Percentiles rank a stretch among this genome's conserved stretches.
phyloP scores from a whole-genome alignment of 2,329 filamentous ascomycete genomes.

The Penicillium sp. region DNA sequence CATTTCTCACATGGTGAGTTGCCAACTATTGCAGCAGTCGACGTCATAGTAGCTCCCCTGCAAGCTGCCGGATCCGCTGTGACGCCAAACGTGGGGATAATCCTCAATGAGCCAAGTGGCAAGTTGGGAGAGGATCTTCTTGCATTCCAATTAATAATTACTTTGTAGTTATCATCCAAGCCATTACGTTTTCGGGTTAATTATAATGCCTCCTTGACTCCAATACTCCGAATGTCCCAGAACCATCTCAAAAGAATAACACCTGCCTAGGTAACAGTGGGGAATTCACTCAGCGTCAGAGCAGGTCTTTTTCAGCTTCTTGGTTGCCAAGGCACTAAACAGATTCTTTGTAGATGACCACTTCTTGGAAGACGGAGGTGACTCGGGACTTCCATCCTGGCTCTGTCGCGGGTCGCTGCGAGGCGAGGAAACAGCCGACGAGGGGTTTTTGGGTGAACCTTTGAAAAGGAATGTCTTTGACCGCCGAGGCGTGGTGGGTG shows the following conservation, averaged over 20 bases:
- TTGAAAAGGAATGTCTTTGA: slow-evolving; percentile 17
- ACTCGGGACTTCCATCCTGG: slow-evolving; percentile 13
- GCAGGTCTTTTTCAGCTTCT: slow-evolving; percentile 12
- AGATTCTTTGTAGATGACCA: slow-evolving; percentile 19
- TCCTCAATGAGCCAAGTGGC: slow-evolving; percentile 2
- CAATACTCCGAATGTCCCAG: slow-evolving; percentile 1
- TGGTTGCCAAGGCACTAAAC: slow-evolving; percentile 20
- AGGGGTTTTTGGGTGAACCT: slow-evolving; percentile 9
- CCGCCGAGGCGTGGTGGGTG: slow-evolving; percentile 14
- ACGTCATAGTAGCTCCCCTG: slow-evolving; percentile 11
- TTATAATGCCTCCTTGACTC: slow-evolving; percentile 4
- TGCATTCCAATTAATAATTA: slow-evolving; percentile 9
- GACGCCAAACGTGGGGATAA: slow-evolving; percentile 9
- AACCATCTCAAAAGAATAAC: background rate
- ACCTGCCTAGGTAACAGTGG: slow-evolving; percentile 2
- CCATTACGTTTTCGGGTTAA: slow-evolving; percentile 16
- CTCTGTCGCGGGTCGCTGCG: slow-evolving; percentile 16
- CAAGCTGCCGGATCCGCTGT: slow-evolving; percentile 1
- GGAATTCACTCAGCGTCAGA: slow-evolving; percentile 2
- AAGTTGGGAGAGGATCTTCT: slow-evolving; percentile 1
- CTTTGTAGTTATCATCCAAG: background rate
- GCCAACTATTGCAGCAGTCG: slow-evolving; percentile 8
- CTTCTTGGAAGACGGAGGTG: slow-evolving; percentile 18
- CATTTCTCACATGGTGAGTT: slow-evolving; percentile 8
- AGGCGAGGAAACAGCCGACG: slow-evolving; percentile 10